A percentile compares a stretch with the other conserved stretches of the same genome.
These are phyloP conservation scores for Boletus insuetus DNA, from an alignment of 768 basidiomycete genomes.

Conservation along the genomic window DNA sequence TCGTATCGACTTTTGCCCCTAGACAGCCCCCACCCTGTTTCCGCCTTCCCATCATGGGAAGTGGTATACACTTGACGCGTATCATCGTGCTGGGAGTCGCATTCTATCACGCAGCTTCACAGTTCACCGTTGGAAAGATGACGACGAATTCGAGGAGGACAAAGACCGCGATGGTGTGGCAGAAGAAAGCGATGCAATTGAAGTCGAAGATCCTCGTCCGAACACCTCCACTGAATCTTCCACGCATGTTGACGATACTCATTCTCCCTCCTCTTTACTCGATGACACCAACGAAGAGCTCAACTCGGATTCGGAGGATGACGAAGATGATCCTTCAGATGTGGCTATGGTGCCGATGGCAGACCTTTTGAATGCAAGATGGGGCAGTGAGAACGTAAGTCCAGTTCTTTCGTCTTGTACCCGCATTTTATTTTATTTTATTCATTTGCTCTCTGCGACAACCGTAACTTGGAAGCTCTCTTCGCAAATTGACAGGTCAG, in stretches of 20 bases:
- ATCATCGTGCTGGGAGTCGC: conserved; percentile 87
- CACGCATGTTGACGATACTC: conserved; percentile 31
- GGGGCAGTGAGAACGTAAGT: conserved; percentile 78
- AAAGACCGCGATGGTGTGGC: conserved; percentile 12
- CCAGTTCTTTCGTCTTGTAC: background rate
- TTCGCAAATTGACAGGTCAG: background rate
- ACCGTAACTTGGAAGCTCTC: background rate
- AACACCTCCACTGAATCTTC: conserved; percentile 16
- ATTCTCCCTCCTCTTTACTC: conserved; percentile 1
- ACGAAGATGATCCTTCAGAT: conserved; percentile 56
- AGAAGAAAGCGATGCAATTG: conserved; percentile 28
- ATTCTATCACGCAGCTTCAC: conserved; percentile 93
- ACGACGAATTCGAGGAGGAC: conserved; percentile 20
- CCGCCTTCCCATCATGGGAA: conserved; percentile 39
- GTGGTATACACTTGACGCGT: conserved; percentile 68
- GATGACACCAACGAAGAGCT: conserved; percentile 26
- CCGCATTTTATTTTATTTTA: background rate
- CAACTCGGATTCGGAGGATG: conserved; percentile 40
- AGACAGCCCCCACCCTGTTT: conserved; percentile 78
- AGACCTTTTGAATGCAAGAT: conserved; percentile 91
- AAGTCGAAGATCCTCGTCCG: conserved; percentile 30
- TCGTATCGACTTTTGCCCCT: background rate
- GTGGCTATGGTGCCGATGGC: conserved; percentile 95
- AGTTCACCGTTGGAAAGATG: conserved; percentile 59
- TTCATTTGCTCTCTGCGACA: background rate